Percentiles rank a stretch among this genome's conserved stretches.
Evolutionary conservation across 192 early-diverging fungal genomes (phyloP).

Genomic region (Spizellomyces punctatus): DNA sequence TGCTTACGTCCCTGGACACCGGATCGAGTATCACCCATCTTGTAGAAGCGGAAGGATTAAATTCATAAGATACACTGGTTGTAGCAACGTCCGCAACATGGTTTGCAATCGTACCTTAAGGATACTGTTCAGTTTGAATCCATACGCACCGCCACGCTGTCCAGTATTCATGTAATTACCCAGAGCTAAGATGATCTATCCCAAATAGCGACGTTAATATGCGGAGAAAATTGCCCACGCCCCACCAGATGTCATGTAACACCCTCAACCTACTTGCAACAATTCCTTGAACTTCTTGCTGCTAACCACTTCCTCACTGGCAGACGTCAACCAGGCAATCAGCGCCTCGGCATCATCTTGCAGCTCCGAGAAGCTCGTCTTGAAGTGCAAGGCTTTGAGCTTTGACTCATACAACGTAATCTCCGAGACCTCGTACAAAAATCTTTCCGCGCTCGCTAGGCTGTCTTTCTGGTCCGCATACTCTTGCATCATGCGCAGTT

Average conservation of each 20-base stretch:
- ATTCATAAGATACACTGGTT: slow-evolving; percentile 2
- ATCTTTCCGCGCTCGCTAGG: slow-evolving; percentile 49
- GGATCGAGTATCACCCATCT: slow-evolving; percentile 56
- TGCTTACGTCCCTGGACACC: slow-evolving; percentile 41
- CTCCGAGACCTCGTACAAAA: slow-evolving; percentile 47
- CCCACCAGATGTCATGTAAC: neutral
- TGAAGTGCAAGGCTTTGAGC: slow-evolving; percentile 52
- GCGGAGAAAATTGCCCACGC: neutral
- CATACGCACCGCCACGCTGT: slow-evolving; percentile 53
- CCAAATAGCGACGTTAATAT: neutral
- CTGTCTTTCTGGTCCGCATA: slow-evolving; percentile 48
- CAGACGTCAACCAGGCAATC: slow-evolving; percentile 38
- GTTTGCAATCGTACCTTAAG: slow-evolving; percentile 43
- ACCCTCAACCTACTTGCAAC: slow-evolving; percentile 33
- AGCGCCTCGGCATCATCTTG: slow-evolving; percentile 47
- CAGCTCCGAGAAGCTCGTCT: slow-evolving; percentile 43
- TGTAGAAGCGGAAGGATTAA: no score
- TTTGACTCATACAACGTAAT: slow-evolving; percentile 48
- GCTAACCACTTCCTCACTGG: slow-evolving; percentile 46
- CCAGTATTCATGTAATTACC: slow-evolving; percentile 61
- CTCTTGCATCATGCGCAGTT: slow-evolving; percentile 39
- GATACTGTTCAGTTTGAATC: slow-evolving; percentile 52
- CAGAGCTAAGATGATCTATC: slow-evolving; percentile 51
- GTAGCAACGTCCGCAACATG: neutral
- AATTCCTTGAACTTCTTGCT: slow-evolving; percentile 52